These are phyloP conservation scores for Phyllosticta capitalensis DNA, from an alignment of 2,329 filamentous ascomycete genomes.

Conservation along the genomic window DNA sequence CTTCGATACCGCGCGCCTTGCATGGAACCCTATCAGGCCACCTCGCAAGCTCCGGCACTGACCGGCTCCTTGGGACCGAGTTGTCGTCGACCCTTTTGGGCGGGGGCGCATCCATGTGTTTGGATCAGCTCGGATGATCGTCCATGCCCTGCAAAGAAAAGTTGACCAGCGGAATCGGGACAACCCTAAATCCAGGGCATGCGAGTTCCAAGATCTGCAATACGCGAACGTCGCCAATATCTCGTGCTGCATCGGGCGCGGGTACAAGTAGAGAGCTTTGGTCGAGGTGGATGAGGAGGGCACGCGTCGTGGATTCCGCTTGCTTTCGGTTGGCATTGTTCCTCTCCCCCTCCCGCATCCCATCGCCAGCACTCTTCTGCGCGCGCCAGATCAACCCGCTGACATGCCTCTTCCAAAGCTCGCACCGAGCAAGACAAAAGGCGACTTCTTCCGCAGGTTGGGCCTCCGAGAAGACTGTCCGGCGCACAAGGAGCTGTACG, in stretches of 20 bases:
- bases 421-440: constrained; percentile 17
- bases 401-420: constrained; percentile 9
- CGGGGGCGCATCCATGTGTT: constrained; percentile 9
- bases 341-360: background rate
- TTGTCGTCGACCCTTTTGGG: constrained; percentile 7
- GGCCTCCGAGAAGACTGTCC: constrained; percentile 30
- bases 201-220: constrained; percentile 6
- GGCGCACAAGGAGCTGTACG: constrained; percentile 29
- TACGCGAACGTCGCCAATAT: constrained; percentile 5
- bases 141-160: background rate
- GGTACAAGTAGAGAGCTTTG: background rate
- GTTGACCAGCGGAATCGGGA: constrained; percentile 4
- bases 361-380: background rate
- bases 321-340: background rate
- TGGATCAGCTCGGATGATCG: constrained; percentile 10
- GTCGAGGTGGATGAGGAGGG: background rate
- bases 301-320: background rate
- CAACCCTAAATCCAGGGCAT: constrained; percentile 7
- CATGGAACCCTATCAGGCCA: constrained; percentile 11
- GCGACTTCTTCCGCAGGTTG: constrained; percentile 33
- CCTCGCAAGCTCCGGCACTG: constrained; percentile 6
- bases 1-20: background rate
- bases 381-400: background rate
- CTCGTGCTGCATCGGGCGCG: background rate
- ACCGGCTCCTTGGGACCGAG: constrained; percentile 7